Base-by-base conservation (phyloP, 148 eudicot species). In the Chenopodium formosanum region DNA sequence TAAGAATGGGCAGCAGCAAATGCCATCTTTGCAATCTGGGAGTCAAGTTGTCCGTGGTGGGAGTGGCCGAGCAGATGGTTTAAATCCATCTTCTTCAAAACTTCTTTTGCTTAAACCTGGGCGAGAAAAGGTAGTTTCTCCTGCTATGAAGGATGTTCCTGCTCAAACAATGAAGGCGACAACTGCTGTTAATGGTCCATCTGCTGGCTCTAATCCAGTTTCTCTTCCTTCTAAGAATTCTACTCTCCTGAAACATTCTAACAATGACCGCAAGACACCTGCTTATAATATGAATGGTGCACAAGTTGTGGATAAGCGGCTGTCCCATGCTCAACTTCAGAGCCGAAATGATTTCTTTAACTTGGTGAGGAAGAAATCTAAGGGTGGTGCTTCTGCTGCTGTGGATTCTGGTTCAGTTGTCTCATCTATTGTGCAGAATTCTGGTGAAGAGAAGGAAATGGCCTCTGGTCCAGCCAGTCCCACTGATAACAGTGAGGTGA, bases 281-380 rank as follows among this genome's bases (percentile, higher is more conserved):
- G 83, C 86, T 75, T 79, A 84, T 67, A 80, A 81, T 69, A 76
- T 91, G 73, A 86, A 79, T 70, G 66, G 88, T 58, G 87, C 78
- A 72, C 75, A 87, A 10, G 74, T 71, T 48, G 82, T 80, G 72
- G 98, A 91, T 69, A 94, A 92, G 92, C 93, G 82, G 82, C 76
- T 85, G 12, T 79, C 91, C 64, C 81, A 65, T 27, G 86, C 93
- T 70, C 93, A 91, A 65, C 88, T 89, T 48, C 93, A 88, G 75
- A 95, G 97, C 83, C 86, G 98, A 70, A 91, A 84, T 88, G 96
- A 93, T 75, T 95, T 95, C 78, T 92, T 95, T 74, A 92, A 93
- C 84, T 85, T 87, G 53, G 86, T 95, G 96, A 93, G 98, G 86
- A 92, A 88, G 82, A 93, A 95, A 82, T 89, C 91, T 74, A 16